Evolutionary conservation across 1,284 basidiomycete species (phyloP), one percentile per base, ranked within the genome.

Genomic region (Phenoliferia sp.): DNA sequence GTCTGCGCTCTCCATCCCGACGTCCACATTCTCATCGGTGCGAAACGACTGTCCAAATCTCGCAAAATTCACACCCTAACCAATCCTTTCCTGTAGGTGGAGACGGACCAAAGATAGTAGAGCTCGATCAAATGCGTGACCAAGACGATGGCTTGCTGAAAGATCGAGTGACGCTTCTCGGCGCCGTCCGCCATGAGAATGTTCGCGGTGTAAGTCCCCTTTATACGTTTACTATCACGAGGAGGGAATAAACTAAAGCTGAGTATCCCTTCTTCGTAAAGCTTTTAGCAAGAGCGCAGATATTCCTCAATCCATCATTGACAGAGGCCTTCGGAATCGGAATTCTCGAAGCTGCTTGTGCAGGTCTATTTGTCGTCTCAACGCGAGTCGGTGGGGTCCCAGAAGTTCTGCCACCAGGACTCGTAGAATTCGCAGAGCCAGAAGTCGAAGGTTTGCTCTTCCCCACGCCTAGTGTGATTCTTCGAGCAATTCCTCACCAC

Each of bases 321-420:
- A 99, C 95, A 0, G 95, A 99, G 79, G 87, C 96, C 0, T 99
- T 99, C 75, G 95, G 96, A 0, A 99, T 95, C 71, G 90, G 90
- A 10, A 93, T 96, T 72, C 85, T 99, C 59, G 96, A 99, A 82
- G 96, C 96, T 0, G 96, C 96, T 0, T 94, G 90, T 73, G 87
- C 92, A 0, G 96, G 96, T 0, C 83, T 99, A 12, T 95, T 96
- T 76, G 90, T 98, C 48, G 96, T 99, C 39, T 89, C 89, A 22
- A 99, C 95, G 0, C 85, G 88, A 36, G 95, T 99, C 0, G 95
- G 96, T 0, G 95, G 96, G 2, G 90, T 98, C 0, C 94, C 96
- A 0, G 96, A 99, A 79, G 90, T 98, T 65, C 81, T 99, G 26
- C 96, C 96, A 0, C 82, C 87, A 59, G 90, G 94, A 71, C 90